Conservation (phyloP, 2,329 filamentous ascomycete genomes). For the Davidsoniella eucalypti region DNA sequence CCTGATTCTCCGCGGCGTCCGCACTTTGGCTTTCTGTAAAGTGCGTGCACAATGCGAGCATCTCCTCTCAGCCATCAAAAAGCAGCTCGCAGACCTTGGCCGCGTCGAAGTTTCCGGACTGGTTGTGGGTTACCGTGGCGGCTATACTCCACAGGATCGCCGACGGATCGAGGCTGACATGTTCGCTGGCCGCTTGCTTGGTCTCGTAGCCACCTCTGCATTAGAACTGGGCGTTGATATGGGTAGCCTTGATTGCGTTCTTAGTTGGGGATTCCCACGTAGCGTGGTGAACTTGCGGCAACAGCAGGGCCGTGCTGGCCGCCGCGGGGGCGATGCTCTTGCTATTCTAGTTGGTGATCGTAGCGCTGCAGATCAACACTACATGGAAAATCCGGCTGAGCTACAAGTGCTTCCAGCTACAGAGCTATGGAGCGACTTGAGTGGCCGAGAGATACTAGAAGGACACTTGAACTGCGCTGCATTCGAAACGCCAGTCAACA, state of each 20-base stretch:
- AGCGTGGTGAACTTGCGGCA: constrained; percentile 89
- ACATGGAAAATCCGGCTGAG: constrained; percentile 91
- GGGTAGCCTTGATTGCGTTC: constrained; percentile 78
- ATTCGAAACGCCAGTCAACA: constrained; percentile 81
- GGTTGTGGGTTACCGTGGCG: constrained; percentile 91
- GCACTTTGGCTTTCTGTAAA: constrained; percentile 84
- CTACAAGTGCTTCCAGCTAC: constrained; percentile 85
- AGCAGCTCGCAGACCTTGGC: constrained; percentile 57
- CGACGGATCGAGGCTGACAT: constrained; percentile 83
- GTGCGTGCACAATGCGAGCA: constrained; percentile 80
- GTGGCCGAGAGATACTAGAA: constrained; percentile 79
- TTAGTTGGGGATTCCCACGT: constrained; percentile 89
- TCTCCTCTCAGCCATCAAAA: constrained; percentile 62
- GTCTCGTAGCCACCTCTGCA: constrained; percentile 85
- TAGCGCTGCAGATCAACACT: constrained; percentile 85
- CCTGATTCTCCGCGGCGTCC: constrained; percentile 69
- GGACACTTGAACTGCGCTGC: constrained; percentile 93
- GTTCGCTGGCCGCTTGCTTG: constrained; percentile 88
- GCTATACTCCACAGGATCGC: constrained; percentile 83
- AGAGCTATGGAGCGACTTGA: constrained; percentile 77
- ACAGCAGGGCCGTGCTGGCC: constrained; percentile 82
- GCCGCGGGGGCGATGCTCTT: constrained; percentile 59
- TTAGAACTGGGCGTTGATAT: constrained; percentile 93
- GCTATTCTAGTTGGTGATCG: constrained; percentile 79
- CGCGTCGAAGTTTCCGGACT: constrained; percentile 57